Base-by-base conservation (phyloP, 371 early-diverging fungal genomes). In the Actinomortierella ambigua region DNA sequence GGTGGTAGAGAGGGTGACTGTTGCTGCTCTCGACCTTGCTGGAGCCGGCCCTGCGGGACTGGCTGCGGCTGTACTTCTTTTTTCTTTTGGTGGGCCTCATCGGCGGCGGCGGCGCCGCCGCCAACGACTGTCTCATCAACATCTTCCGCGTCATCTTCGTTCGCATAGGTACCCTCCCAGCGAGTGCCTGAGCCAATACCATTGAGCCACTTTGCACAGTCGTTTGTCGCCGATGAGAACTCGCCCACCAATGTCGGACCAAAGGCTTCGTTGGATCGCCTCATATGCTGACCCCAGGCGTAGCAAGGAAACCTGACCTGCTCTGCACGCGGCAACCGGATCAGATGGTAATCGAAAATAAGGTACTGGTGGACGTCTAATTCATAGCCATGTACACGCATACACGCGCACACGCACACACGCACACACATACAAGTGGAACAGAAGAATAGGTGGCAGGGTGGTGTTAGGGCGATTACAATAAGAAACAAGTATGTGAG, bases 151-250 rank as follows among this genome's bases (percentile, higher is more conserved):
- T 65, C 69, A 13, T 68, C 55, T 18, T 58, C 61, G 8, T 57
- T 56, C 14, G 49, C 26, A 44, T 63, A 78, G 0, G 87, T 84
- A 20, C 91, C 91, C 20, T 90, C 90, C 75, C 82, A 90, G 6
- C 90, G 82, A 13, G 87, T 78, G 1, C 90, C 89, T 2, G 79
- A 58, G 9, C 85, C 85, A 26, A 90, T 78, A 8, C 93, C 93
- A 58, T 92, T 91, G 20, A 91, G 61, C 62, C 84, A 90, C 11
- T 83, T 83, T 3, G 88, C 87, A 59, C 93, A 92, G 50, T 91
- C 93, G 50, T 88, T 91, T 29, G 84, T 87, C 2, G 91, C 93
- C 5, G 86, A 61, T 2, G 88, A 89, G 59, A 87, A 91, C 63
- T 91, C 91, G 28, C 90, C 90, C 3, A 88, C 87, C 61, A 89